Conservation (phyloP, 106 monocot genomes). For the Cymbidium sinense region DNA sequence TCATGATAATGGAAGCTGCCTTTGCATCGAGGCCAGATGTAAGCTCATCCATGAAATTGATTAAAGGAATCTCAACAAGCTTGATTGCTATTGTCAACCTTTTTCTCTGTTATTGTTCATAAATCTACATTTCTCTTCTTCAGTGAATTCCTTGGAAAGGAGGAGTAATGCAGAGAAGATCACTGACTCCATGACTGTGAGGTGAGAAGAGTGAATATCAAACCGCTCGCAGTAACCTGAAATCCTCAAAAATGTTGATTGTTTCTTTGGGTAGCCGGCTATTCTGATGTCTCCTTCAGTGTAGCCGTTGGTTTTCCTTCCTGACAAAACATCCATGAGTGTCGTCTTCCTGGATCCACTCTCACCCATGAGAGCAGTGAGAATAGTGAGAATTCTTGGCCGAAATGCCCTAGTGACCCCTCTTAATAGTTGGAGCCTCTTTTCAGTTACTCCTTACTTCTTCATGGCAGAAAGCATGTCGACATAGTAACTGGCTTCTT, state of each 20-base stretch:
- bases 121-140: constrained; percentile 32
- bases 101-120: constrained; percentile 68
- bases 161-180: constrained; percentile 62
- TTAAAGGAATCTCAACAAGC: constrained; percentile 53
- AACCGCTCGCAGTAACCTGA: no score
- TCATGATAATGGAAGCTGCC: constrained; percentile 61
- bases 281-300: no score
- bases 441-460: constrained; percentile 39
- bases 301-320: constrained; percentile 66
- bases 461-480: constrained; percentile 88
- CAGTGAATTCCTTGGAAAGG: constrained; percentile 36
- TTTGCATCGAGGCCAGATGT: constrained; percentile 66
- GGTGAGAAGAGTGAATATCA: no score
- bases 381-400: constrained; percentile 58
- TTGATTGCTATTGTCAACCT: constrained; percentile 62
- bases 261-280: no score
- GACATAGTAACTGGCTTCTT: constrained; percentile 82
- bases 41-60: constrained; percentile 62
- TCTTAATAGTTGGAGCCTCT: constrained; percentile 52
- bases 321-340: constrained; percentile 76
- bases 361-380: no score
- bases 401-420: constrained; percentile 56
- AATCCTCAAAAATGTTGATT: no score
- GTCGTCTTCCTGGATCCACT: constrained; percentile 83
- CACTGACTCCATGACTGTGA: no score